phyloP scores from a whole-genome alignment of 2,329 filamentous ascomycete species.

The Ophiocordyceps camponoti-saundersi region DNA sequence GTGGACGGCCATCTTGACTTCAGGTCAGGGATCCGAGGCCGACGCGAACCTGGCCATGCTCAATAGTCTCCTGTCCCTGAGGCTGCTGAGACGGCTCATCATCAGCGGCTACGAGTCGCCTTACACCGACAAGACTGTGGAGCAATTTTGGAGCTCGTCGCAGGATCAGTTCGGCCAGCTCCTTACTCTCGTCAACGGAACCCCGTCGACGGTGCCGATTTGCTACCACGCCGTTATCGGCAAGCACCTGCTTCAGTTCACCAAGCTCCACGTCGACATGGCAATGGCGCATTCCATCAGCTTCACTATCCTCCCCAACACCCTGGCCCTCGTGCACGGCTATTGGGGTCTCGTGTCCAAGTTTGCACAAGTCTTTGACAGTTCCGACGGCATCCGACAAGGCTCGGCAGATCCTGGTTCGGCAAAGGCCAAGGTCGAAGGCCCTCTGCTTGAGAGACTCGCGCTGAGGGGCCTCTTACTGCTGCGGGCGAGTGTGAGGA shows the following conservation, averaged over 20 bases:
- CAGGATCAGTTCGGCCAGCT: conserved; percentile 66
- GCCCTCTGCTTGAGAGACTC: conserved; percentile 57
- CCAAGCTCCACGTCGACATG: conserved; percentile 85
- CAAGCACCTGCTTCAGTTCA: conserved; percentile 76
- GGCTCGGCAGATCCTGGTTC: conserved; percentile 17
- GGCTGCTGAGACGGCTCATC: conserved; percentile 62
- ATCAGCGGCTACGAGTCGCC: conserved; percentile 73
- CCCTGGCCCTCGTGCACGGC: conserved; percentile 56
- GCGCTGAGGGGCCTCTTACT: conserved; percentile 71
- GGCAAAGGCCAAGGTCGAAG: conserved; percentile 34
- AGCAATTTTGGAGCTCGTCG: conserved; percentile 65
- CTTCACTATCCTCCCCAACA: conserved; percentile 68
- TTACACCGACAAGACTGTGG: conserved; percentile 58
- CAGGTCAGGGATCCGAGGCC: conserved; percentile 39
- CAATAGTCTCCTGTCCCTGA: conserved; percentile 64
- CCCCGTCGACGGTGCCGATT: conserved; percentile 35
- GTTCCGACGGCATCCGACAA: conserved; percentile 37
- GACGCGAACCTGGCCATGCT: conserved; percentile 48
- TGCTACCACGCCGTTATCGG: conserved; percentile 48
- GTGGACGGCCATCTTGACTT: conserved; percentile 48
- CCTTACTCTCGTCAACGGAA: conserved; percentile 42
- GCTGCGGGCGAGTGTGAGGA: conserved; percentile 66
- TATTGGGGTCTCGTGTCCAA: conserved; percentile 75
- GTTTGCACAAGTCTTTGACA: conserved; percentile 58
- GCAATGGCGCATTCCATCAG: conserved; percentile 61